Evolutionary conservation across 225 moss, liverwort and hornwort genomes (phyloP).

Genomic region (Asterella californica): DNA sequence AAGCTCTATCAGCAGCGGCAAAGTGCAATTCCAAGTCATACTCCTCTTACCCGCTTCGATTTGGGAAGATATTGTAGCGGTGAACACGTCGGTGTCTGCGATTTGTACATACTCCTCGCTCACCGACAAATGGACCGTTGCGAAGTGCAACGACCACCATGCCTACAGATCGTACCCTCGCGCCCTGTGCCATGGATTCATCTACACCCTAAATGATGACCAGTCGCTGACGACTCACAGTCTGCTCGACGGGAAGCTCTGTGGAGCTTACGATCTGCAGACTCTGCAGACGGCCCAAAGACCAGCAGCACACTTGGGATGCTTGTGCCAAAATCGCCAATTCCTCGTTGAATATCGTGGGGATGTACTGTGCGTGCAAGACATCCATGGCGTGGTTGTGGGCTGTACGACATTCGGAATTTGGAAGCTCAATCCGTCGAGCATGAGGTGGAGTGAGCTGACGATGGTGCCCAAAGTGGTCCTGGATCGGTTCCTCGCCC

Average conservation of each 20-base stretch:
- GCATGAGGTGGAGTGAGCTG: neutral
- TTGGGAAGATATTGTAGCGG: neutral
- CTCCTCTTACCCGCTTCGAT: neutral
- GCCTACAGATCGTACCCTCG: neutral
- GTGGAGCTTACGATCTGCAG: neutral
- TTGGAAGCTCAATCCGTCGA: constrained; percentile 5
- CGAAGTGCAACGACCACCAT: neutral
- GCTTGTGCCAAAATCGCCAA: neutral
- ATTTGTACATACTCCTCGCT: neutral
- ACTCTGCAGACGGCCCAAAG: neutral
- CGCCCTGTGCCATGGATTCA: neutral
- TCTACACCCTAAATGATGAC: neutral
- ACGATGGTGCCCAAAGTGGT: constrained; percentile 2
- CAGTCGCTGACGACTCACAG: constrained; percentile 9
- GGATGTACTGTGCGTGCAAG: constrained; percentile 1
- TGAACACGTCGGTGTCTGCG: neutral
- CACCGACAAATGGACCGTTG: neutral
- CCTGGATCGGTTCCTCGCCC: neutral
- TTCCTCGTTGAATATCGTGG: constrained; percentile 3
- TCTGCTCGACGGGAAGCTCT: neutral
- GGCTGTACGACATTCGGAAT: neutral
- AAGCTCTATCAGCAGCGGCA: neutral
- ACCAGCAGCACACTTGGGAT: neutral
- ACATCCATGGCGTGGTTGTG: neutral
- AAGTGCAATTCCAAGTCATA: neutral